These are phyloP conservation scores for Arthroderma uncinatum DNA, from an alignment of 2,329 filamentous ascomycete genomes.

Conservation along the genomic window DNA sequence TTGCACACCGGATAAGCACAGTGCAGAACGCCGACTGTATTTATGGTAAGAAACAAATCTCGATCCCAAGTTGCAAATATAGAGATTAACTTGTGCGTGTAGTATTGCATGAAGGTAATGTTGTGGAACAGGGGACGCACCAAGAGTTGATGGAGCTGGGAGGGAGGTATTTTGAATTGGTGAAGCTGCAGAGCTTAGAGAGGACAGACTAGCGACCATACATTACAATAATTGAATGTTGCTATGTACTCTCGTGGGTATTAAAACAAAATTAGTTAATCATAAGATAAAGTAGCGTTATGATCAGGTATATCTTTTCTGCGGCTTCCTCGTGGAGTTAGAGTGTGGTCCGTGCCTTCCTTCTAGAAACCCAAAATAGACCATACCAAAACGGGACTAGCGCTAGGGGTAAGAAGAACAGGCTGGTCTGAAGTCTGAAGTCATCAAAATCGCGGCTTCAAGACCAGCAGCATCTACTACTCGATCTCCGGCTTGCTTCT, in stretches of 20 bases:
- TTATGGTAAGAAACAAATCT: not conserved
- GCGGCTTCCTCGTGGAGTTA: not conserved
- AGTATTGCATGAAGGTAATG: constrained; percentile 71
- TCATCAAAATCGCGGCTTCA: too few species aligned
- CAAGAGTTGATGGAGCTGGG: not conserved
- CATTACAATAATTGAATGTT: too few species aligned
- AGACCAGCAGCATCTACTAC: not conserved
- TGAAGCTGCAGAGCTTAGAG: not conserved
- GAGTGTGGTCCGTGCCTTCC: not conserved
- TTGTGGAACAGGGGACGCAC: constrained; percentile 69
- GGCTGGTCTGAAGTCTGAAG: not conserved
- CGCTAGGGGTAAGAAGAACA: not conserved
- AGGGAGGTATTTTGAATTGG: not conserved
- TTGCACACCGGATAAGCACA: not conserved
- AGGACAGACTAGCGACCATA: too few species aligned
- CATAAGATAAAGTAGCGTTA: too few species aligned
- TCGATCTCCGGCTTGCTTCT: not conserved
- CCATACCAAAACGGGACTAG: not conserved
- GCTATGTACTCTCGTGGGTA: too few species aligned
- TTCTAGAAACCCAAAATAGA: not conserved
- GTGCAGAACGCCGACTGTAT: not conserved
- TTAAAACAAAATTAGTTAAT: too few species aligned
- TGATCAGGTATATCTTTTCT: too few species aligned
- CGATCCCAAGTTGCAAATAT: too few species aligned
- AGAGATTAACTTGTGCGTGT: constrained; percentile 34